phyloP scores from a whole-genome alignment of 805 yeast genomes.

The Myxozyma nipponensis region DNA sequence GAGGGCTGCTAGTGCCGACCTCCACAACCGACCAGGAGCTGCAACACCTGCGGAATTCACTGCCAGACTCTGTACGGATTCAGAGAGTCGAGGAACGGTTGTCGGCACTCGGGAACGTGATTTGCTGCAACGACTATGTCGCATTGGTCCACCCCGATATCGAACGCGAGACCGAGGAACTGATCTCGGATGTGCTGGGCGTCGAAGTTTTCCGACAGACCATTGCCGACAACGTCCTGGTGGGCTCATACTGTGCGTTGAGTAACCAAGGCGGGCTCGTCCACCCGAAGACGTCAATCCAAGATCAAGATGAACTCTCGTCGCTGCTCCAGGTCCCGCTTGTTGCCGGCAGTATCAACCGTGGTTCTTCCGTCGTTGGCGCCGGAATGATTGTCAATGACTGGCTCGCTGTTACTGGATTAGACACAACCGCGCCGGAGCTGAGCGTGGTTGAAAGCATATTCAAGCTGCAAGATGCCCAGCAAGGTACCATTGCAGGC shows the following conservation, averaged over 20 bases:
- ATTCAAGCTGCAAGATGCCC: constrained; percentile 87
- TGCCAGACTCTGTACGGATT: constrained; percentile 91
- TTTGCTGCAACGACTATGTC: constrained; percentile 97
- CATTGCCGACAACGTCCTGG: constrained; percentile 95
- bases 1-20: constrained; percentile 94
- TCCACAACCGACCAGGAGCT: constrained; percentile 98
- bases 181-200: constrained; percentile 95
- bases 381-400: constrained; percentile 99
- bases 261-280: constrained; percentile 98
- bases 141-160: constrained; percentile 99
- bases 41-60: constrained; percentile 92
- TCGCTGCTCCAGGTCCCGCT: constrained; percentile 94
- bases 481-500: constrained; percentile 79
- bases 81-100: constrained; percentile 98
- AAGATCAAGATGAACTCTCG: constrained; percentile 96
- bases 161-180: constrained; percentile 98
- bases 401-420: constrained; percentile 95
- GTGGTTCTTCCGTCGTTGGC: constrained; percentile 97
- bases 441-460: constrained; percentile 94
- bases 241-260: constrained; percentile 91
- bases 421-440: constrained; percentile 98
- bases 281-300: constrained; percentile 94
- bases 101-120: constrained; percentile 95
- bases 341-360: constrained; percentile 97
- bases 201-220: constrained; percentile 99